Conservation (phyloP, 1,284 basidiomycete genomes). For the Phenoliferia sp. region DNA sequence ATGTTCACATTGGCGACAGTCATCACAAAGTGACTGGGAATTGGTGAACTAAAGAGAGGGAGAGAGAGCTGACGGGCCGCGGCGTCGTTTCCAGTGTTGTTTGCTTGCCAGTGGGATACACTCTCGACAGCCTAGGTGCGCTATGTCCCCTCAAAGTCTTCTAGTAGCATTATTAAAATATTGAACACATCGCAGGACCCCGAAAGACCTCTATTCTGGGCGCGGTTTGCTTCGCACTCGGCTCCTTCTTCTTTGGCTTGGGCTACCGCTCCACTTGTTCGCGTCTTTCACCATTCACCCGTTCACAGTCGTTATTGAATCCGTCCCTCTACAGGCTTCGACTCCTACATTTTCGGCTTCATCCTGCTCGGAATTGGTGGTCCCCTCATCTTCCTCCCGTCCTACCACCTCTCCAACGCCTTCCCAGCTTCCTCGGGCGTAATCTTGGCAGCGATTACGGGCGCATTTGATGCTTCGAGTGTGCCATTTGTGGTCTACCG, state of each 20-base stretch:
- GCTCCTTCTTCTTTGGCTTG: conserved; percentile 39
- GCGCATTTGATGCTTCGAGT: conserved; percentile 45
- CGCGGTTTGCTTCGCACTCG: conserved; percentile 38
- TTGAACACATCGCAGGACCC: conserved; percentile 31
- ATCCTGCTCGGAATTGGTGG: conserved; percentile 44
- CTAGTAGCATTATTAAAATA: not conserved
- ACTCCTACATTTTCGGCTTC: conserved; percentile 42
- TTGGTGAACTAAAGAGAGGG: not conserved
- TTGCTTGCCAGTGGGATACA: conserved; percentile 41
- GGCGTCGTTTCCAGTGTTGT: conserved; percentile 30
- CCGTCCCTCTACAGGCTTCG: conserved; percentile 29
- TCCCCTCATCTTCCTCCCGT: conserved; percentile 42
- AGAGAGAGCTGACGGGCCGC: not conserved
- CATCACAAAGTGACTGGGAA: conserved; percentile 39
- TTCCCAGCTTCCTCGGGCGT: conserved; percentile 45
- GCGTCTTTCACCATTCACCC: not conserved
- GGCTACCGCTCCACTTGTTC: conserved; percentile 27
- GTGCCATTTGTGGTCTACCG: conserved; percentile 41
- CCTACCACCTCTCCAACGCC: conserved; percentile 45
- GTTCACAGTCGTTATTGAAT: not conserved
- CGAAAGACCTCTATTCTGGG: conserved; percentile 39
- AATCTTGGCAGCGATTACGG: conserved; percentile 42
- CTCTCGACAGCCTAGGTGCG: conserved; percentile 37
- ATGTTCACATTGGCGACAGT: conserved; percentile 43
- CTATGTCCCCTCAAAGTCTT: not conserved